phyloP scores from a whole-genome alignment of 805 yeast genomes.

The Zygoascus flipseniorum region DNA sequence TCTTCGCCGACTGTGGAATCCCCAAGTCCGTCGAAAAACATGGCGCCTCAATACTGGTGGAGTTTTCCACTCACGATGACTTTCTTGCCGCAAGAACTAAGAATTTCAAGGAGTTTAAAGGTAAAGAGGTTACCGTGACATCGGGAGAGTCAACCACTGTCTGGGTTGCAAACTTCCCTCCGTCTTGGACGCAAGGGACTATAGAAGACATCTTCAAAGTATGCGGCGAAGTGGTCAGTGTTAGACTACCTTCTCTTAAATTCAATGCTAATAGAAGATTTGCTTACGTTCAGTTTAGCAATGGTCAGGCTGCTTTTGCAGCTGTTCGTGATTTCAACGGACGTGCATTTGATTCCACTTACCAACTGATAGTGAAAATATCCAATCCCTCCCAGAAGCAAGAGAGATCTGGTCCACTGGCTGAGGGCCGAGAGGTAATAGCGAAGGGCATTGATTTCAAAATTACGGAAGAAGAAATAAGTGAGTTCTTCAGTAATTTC shows the following conservation, averaged over 20 bases:
- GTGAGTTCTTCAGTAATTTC: conserved; percentile 6
- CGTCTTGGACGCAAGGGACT: conserved; percentile 35
- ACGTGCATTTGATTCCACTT: conserved; percentile 22
- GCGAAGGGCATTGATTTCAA: conserved; percentile 44
- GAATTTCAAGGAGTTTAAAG: conserved; percentile 41
- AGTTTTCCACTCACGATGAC: conserved; percentile 41
- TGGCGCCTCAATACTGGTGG: conserved; percentile 42
- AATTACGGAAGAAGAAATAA: conserved; percentile 29
- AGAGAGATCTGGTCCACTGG: conserved; percentile 37
- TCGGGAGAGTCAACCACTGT: conserved; percentile 43
- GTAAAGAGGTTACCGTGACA: conserved; percentile 37
- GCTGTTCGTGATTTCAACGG: conserved; percentile 40
- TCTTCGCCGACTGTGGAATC: conserved; percentile 56
- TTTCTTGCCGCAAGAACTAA: conserved; percentile 54
- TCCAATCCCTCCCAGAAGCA: conserved; percentile 48
- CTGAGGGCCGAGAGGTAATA: conserved; percentile 50
- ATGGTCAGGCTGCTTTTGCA: conserved; percentile 34
- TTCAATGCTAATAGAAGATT: conserved; percentile 53
- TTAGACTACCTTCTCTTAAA: conserved; percentile 58
- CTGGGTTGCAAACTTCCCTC: conserved; percentile 72
- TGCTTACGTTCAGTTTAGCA: conserved; percentile 57
- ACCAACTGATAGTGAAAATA: conserved; percentile 44
- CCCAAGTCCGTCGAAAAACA: conserved; percentile 32
- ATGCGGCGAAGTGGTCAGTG: conserved; percentile 37
- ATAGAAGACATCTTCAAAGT: conserved; percentile 35